Conservation (phyloP, 805 yeast species). For the Nakazawaea holstii region DNA sequence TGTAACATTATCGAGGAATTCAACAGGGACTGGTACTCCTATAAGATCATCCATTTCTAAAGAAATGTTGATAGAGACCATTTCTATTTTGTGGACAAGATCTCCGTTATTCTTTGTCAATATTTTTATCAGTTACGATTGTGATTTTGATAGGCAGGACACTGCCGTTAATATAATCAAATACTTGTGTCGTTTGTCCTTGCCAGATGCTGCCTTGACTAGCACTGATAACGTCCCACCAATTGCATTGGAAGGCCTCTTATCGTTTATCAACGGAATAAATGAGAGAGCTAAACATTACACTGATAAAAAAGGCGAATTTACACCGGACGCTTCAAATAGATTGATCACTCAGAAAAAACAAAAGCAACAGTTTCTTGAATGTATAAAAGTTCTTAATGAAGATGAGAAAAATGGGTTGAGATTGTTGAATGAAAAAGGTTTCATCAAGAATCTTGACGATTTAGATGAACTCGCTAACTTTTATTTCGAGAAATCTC, state of each 20-base stretch:
- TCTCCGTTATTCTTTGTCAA: constrained; percentile 73
- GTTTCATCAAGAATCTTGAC: constrained; percentile 46
- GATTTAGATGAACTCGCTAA: constrained; percentile 62
- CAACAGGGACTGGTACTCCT: constrained; percentile 6
- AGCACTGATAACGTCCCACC: constrained; percentile 91
- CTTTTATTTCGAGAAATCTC: constrained; percentile 74
- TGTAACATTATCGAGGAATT: constrained; percentile 16
- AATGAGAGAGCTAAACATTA: constrained; percentile 39
- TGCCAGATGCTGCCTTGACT: constrained; percentile 76
- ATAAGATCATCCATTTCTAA: constrained; percentile 42
- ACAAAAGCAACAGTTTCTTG: constrained; percentile 69
- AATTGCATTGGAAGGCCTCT: constrained; percentile 81
- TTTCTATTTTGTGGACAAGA: constrained; percentile 78
- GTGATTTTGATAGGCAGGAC: constrained; percentile 84
- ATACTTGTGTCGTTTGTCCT: constrained; percentile 68
- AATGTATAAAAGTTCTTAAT: constrained; percentile 73
- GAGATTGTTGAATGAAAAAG: constrained; percentile 52
- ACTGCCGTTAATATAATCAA: constrained; percentile 63
- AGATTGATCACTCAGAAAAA: constrained; percentile 36
- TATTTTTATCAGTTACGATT: constrained; percentile 79
- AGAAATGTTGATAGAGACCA: constrained; percentile 78
- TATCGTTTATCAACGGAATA: constrained; percentile 62
- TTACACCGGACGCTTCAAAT: constrained; percentile 15
- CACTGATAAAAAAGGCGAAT: constrained; percentile 11
- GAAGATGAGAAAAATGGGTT: constrained; percentile 76